A percentile compares a stretch with the other conserved stretches of the same genome.
Evolutionary conservation across 192 early-diverging fungal species (phyloP).

Genomic region (Backusella psychrophila): DNA sequence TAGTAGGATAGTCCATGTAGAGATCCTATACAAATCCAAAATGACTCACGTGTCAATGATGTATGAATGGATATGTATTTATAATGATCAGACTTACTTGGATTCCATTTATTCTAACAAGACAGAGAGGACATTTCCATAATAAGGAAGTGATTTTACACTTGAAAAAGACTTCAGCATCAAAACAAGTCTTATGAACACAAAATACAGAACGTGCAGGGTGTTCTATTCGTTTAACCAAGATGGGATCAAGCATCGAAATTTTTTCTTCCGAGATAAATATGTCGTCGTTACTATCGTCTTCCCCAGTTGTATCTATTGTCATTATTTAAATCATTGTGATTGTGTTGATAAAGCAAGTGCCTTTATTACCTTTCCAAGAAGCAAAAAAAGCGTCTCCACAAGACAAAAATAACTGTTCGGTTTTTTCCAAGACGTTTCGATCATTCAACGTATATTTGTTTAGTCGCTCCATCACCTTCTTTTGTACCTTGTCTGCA

Average conservation of each 20-base stretch:
- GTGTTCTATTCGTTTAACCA: constrained; percentile 4
- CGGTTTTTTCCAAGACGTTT: background rate
- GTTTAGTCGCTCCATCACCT: background rate
- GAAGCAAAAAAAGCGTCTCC: constrained; percentile 2
- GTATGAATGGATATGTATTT: background rate
- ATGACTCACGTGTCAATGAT: no score
- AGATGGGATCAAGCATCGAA: constrained; percentile 13
- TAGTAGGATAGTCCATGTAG: constrained; percentile 14
- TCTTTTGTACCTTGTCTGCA: background rate
- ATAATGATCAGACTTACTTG: background rate
- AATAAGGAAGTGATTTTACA: background rate
- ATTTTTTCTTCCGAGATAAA: background rate
- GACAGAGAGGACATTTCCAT: constrained; percentile 15
- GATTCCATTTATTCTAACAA: constrained; percentile 12
- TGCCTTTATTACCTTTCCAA: constrained; percentile 5
- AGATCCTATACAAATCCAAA: constrained; percentile 3
- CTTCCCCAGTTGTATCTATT: background rate
- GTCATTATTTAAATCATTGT: background rate
- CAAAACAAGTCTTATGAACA: constrained; percentile 14
- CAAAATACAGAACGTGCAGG: constrained; percentile 15
- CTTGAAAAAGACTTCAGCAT: constrained; percentile 7
- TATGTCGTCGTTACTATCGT: background rate
- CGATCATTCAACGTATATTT: background rate
- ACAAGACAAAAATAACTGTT: background rate
- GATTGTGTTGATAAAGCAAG: background rate